Evolutionary conservation across 345 rosid species (phyloP).

Genomic region (Linum tenue): DNA sequence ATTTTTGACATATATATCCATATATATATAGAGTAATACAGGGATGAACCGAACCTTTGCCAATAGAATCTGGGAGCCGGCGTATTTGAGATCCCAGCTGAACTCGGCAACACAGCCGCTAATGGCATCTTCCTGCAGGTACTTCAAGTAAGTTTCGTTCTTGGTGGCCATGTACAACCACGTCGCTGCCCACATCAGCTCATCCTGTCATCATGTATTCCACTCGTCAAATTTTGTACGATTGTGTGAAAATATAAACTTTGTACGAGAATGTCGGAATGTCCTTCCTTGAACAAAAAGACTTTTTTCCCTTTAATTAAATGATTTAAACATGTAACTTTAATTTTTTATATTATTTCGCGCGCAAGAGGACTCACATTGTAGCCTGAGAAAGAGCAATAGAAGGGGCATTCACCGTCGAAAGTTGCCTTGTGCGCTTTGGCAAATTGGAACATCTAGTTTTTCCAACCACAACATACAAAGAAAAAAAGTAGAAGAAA

Average conservation of each 20-base stretch:
- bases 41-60: constrained; percentile 34
- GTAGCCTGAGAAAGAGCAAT: constrained; percentile 88
- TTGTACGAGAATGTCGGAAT: no score
- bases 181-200: constrained; percentile 88
- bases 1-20: not conserved
- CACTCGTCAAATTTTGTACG: not conserved
- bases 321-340: not conserved
- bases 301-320: no score
- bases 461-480: not conserved
- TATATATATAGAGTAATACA: not conserved
- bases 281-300: no score
- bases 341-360: not conserved
- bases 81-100: constrained; percentile 91
- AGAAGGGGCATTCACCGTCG: constrained; percentile 95
- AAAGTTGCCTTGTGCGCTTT: constrained; percentile 57
- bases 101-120: constrained; percentile 63
- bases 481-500: not conserved
- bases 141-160: constrained; percentile 28
- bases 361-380: constrained; percentile 33
- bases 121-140: constrained; percentile 44
- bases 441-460: constrained; percentile 67
- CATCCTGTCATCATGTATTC: constrained; percentile 44
- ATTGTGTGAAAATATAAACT: no score
- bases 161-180: constrained; percentile 70
- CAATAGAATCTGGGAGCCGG: constrained; percentile 71